Percentiles rank a stretch among this genome's conserved stretches.
Conservation (phyloP, 495 filamentous ascomycete species). For the Penicillium manginii region DNA sequence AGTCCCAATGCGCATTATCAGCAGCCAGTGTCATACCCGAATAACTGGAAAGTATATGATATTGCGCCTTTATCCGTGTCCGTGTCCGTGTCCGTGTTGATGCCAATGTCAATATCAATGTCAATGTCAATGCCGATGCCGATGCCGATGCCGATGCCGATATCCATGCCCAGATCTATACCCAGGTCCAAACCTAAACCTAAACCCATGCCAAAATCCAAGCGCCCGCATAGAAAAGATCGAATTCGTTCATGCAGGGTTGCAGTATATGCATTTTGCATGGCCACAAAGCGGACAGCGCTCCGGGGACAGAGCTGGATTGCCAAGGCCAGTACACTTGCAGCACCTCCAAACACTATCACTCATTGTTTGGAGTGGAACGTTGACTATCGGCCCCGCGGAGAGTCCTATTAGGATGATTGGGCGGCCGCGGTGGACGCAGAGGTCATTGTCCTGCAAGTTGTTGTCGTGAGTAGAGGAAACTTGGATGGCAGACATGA, state of each 20-base stretch:
- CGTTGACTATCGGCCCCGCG: background rate
- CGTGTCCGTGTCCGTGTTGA: background rate
- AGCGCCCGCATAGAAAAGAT: too few relatives aligned
- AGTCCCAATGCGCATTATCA: background rate
- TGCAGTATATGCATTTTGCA: too few relatives aligned
- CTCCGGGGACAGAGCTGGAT: constrained; percentile 13
- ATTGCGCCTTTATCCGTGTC: background rate
- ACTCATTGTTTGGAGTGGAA: background rate
- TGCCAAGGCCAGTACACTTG: constrained; percentile 1
- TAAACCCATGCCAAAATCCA: too few relatives aligned
- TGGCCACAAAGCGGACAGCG: constrained; percentile 16
- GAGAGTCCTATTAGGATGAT: background rate
- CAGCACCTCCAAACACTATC: constrained; percentile 10
- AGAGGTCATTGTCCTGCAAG: background rate
- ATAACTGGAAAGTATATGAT: background rate
- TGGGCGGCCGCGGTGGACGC: background rate
- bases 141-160: background rate
- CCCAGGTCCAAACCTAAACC: background rate
- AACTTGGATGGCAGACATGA: too few relatives aligned
- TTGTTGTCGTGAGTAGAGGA: too few relatives aligned
- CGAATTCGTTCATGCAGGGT: too few relatives aligned
- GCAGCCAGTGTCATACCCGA: background rate
- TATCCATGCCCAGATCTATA: background rate
- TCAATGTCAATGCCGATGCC: background rate
- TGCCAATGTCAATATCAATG: background rate